phyloP scores from a whole-genome alignment of 2,329 filamentous ascomycete genomes.

The Drechslera avenae region DNA sequence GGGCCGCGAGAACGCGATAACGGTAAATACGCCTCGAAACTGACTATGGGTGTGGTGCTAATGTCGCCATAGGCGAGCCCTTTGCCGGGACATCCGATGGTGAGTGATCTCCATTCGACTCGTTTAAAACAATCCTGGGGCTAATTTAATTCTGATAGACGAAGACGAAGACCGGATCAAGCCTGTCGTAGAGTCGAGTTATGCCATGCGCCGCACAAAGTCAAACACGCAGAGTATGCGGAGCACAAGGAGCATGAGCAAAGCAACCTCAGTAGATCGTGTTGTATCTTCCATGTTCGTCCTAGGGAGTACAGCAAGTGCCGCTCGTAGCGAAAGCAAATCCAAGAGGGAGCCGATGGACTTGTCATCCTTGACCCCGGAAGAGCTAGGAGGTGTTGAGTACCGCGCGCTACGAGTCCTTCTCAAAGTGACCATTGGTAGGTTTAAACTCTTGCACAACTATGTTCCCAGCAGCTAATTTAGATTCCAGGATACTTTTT shows the following conservation, averaged over 20 bases:
- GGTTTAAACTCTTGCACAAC: slow-evolving; percentile 47
- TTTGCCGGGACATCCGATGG: background rate
- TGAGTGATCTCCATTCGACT: background rate
- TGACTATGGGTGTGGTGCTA: background rate
- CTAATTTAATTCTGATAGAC: background rate
- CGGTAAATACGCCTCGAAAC: background rate
- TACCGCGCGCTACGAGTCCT: slow-evolving; percentile 90
- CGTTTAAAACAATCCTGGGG: background rate
- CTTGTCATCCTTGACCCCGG: slow-evolving; percentile 54
- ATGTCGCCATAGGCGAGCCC: background rate
- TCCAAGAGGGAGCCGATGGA: slow-evolving; percentile 53
- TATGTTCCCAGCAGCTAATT: slow-evolving; percentile 36
- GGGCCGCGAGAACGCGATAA: slow-evolving; percentile 11
- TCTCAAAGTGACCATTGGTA: slow-evolving; percentile 75
- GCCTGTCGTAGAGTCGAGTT: slow-evolving; percentile 3
- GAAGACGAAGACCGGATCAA: slow-evolving; percentile 17
- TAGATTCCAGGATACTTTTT: slow-evolving; percentile 64
- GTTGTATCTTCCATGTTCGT: slow-evolving; percentile 52
- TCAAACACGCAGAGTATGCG: slow-evolving; percentile 25
- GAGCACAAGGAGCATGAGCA: slow-evolving; percentile 27
- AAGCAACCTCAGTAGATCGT: slow-evolving; percentile 47
- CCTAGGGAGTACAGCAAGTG: slow-evolving; percentile 67
- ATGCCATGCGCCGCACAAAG: slow-evolving; percentile 8
- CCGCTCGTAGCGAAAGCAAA: slow-evolving; percentile 15
- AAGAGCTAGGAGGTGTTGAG: slow-evolving; percentile 95